Base-by-base conservation (phyloP, 805 yeast genomes). In the Wickerhamomyces canadensis region DNA sequence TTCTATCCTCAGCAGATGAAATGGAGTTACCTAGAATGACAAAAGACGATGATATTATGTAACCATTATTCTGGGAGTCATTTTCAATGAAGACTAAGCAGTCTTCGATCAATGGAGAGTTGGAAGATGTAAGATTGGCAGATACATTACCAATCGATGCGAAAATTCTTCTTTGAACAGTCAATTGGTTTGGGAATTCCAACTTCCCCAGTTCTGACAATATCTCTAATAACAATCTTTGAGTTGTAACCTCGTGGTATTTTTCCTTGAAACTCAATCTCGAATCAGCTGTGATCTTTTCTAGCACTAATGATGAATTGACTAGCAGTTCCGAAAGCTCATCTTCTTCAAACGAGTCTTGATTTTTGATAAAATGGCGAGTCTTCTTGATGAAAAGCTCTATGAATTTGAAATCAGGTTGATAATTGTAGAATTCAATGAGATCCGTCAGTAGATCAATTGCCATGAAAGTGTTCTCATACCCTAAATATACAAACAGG, bases 61-160 rank as follows among this genome's bases (percentile, higher is more conserved):
- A 55, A 6, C 55, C 57, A 34, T 53, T 52, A 9, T 30, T 27
- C 12, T 44, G 43, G 6, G 10, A 6, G 2, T 15, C 8, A n/a
- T 41, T 29, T 3, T 27, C 26, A 10, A 45, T 33, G 4, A 8
- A 22, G 8, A 14, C 3, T 10, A 40, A 2, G 15, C 43, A 23
- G 10, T 27, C 6, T 27, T n/a, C 15, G 1, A 39, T n/a, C 13
- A 41, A 7, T 3, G 42, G 19, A 23, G 31, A 38, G 32, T 55
- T 55, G 2, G 34, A 29, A 4, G 49, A 22, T 17, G 54, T 37
- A 5, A 44, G 37, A 23, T 55, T 53, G 11, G 57, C 43, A 9
- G 58, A 54, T 9, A 55, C 43, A 33, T 54, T 54, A 1, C 60
- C 60, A 31, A 50, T 44, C 2, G 57, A 31, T 3, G 50, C 49